These are phyloP conservation scores for Phylloporus sp. DNA, from an alignment of 768 basidiomycete genomes.

Conservation along the genomic window DNA sequence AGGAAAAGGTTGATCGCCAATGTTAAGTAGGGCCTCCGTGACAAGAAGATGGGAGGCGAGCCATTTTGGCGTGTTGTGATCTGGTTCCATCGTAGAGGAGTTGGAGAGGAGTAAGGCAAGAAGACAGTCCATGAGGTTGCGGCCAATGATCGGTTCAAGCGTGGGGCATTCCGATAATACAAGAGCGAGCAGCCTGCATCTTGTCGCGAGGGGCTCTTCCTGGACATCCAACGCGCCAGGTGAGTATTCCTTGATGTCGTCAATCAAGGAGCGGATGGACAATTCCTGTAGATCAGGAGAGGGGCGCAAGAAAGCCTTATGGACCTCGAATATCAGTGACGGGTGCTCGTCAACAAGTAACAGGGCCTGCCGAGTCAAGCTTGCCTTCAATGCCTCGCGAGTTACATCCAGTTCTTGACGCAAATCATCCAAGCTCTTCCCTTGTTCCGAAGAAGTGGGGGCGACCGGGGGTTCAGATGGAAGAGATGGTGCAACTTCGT, in stretches of 20 bases:
- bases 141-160: conserved; percentile 49
- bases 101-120: conserved; percentile 62
- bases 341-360: conserved; percentile 81
- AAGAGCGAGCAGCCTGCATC: conserved; percentile 82
- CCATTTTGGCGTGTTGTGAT: conserved; percentile 75
- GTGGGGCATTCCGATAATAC: conserved; percentile 72
- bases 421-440: conserved; percentile 58
- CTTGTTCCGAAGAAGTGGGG: conserved; percentile 13
- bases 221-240: conserved; percentile 59
- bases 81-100: conserved; percentile 44
- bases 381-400: conserved; percentile 60
- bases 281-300: conserved; percentile 53
- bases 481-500: conserved; percentile 16
- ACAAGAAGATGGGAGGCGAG: conserved; percentile 81
- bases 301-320: conserved; percentile 70
- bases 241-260: conserved; percentile 69
- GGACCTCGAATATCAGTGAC: conserved; percentile 84
- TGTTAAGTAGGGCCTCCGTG: conserved; percentile 74
- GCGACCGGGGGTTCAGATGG: conserved; percentile 13
- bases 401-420: conserved; percentile 58
- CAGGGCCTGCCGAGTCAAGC: conserved; percentile 66
- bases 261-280: conserved; percentile 67
- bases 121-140: conserved; percentile 62
- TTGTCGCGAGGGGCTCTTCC: conserved; percentile 73
- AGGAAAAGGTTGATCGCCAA: conserved; percentile 65